A percentile compares a stretch with the other conserved stretches of the same genome.
These are phyloP conservation scores for Gonium pectorale DNA, from an alignment of 139 green algal species.

Conservation along the genomic window DNA sequence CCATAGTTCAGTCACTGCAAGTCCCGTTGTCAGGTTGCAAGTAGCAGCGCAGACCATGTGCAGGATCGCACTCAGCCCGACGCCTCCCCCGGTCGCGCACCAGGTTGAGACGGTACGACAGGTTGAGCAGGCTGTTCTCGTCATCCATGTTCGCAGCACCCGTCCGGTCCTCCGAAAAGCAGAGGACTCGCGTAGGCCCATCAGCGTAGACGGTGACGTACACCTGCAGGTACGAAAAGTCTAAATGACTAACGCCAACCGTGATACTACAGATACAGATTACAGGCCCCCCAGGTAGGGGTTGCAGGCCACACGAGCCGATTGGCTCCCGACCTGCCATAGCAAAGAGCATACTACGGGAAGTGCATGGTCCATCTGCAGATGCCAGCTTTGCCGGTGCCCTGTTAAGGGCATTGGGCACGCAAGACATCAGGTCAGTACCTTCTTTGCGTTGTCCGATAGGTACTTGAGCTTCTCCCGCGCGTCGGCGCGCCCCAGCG, in stretches of 20 bases:
- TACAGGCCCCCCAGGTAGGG: no score
- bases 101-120: conserved; percentile 51
- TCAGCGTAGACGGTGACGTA: conserved; percentile 89
- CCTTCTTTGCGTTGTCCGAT: conserved; percentile 40
- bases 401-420: no score
- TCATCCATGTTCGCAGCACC: conserved; percentile 61
- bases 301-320: no score
- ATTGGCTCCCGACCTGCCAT: no score
- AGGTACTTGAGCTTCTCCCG: conserved; percentile 31
- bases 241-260: background rate
- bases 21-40: no score
- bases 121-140: conserved; percentile 71
- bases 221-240: conserved; percentile 60
- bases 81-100: no score
- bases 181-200: conserved; percentile 88
- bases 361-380: no score
- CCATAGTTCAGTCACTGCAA: no score
- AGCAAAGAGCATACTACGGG: no score
- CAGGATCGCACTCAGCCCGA: no score
- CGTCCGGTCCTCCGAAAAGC: conserved; percentile 79
- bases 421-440: background rate
- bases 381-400: no score
- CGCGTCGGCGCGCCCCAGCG: background rate
- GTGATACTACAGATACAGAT: background rate
- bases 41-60: no score